These are phyloP conservation scores for Lupinus albus DNA, from an alignment of 306 rosid species.

Conservation along the genomic window DNA sequence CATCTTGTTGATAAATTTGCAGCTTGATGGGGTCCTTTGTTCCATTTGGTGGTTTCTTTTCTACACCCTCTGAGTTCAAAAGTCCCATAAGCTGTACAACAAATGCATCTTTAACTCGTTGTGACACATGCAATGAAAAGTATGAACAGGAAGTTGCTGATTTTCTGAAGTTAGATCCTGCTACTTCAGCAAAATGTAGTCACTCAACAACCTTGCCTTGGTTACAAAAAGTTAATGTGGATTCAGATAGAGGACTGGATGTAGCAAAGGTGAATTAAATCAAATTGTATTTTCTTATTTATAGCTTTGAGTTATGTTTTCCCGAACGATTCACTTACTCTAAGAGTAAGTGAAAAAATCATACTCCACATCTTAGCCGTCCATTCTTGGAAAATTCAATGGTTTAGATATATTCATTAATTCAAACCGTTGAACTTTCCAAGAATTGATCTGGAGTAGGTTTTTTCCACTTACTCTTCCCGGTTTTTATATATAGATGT, in stretches of 20 bases:
- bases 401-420: no score
- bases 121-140: constrained; percentile 73
- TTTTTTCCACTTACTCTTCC: no score
- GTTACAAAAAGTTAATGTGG: constrained; percentile 58
- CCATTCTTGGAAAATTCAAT: no score
- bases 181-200: constrained; percentile 38
- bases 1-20: constrained; percentile 61
- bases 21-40: constrained; percentile 97
- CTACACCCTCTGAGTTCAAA: constrained; percentile 61
- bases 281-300: constrained; percentile 10
- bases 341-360: no score
- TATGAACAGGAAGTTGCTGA: constrained; percentile 81
- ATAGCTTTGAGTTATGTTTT: neutral
- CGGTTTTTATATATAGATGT: constrained; percentile 6
- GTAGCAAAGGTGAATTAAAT: constrained; percentile 56
- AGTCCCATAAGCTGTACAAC: constrained; percentile 47
- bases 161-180: constrained; percentile 53
- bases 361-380: no score
- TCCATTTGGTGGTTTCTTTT: constrained; percentile 90
- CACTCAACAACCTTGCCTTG: constrained; percentile 59
- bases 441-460: no score
- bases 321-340: no score
- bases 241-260: constrained; percentile 55
- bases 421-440: no score
- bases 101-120: constrained; percentile 49